Conservation (phyloP, 1,284 basidiomycete genomes). For the Somion occarium region DNA sequence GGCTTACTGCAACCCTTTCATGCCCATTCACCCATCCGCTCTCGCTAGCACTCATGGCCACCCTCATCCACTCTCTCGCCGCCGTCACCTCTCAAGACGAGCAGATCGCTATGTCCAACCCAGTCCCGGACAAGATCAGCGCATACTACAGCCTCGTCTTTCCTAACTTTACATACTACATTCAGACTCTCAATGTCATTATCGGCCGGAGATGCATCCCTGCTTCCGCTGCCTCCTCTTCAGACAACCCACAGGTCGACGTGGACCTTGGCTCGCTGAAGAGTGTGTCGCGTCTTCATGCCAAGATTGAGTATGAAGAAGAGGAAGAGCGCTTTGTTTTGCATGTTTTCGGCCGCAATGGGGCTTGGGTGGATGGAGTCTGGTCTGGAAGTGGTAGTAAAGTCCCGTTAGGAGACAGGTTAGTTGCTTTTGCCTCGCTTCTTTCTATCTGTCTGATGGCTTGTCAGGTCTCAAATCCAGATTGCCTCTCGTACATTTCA, state of each 20-base stretch:
- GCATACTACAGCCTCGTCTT: conserved; percentile 94
- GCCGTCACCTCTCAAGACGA: conserved; percentile 31
- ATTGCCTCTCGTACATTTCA: conserved; percentile 98
- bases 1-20: not conserved
- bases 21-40: not conserved
- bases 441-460: conserved; percentile 1
- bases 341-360: conserved; percentile 90
- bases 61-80: conserved; percentile 25
- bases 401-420: conserved; percentile 82
- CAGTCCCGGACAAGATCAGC: conserved; percentile 69
- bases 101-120: conserved; percentile 23
- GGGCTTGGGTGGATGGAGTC: conserved; percentile 95
- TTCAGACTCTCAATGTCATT: conserved; percentile 58
- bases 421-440: conserved; percentile 21
- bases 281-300: conserved; percentile 94
- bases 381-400: conserved; percentile 89
- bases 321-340: conserved; percentile 87
- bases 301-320: conserved; percentile 90
- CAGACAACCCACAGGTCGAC: conserved; percentile 63
- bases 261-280: conserved; percentile 97
- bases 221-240: conserved; percentile 32
- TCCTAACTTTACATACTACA: conserved; percentile 72
- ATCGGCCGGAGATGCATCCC: conserved; percentile 51
- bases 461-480: conserved; percentile 89
- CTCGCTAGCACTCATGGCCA: conserved; percentile 23